Evolutionary conservation across 2,329 filamentous ascomycete species (phyloP).

Genomic region (Trichoderma sp.): DNA sequence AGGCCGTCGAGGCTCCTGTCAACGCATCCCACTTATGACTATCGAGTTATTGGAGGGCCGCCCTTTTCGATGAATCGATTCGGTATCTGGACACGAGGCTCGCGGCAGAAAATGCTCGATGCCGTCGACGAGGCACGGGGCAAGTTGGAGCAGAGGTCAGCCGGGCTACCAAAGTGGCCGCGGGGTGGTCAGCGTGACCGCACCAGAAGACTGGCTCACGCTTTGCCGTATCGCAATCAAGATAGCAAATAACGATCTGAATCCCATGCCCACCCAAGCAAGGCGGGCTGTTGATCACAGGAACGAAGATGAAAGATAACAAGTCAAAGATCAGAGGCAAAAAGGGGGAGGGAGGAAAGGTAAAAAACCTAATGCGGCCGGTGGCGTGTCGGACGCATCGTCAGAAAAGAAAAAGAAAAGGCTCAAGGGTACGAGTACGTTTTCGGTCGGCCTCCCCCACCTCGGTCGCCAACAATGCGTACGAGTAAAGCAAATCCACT

Average conservation of each 20-base stretch:
- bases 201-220: conserved; percentile 14
- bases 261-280: conserved; percentile 17
- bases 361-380: neutral
- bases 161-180: conserved; percentile 18
- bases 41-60: neutral
- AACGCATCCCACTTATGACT: neutral
- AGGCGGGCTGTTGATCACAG: conserved; percentile 13
- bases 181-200: conserved; percentile 22
- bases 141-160: conserved; percentile 13
- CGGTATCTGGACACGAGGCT: neutral
- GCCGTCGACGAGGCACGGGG: conserved; percentile 14
- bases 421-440: conserved; percentile 2
- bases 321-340: neutral
- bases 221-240: conserved; percentile 8
- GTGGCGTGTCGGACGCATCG: conserved; percentile 12
- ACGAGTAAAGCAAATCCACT: neutral
- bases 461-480: neutral
- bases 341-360: neutral
- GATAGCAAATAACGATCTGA: neutral
- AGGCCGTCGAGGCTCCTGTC: conserved; percentile 1
- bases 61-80: neutral
- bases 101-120: conserved; percentile 3
- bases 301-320: neutral
- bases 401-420: neutral
- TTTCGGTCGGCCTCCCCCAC: neutral